Evolutionary conservation across 139 green algal species (phyloP), one percentile per base, ranked within the genome.

Genomic region (Chlorella sorokiniana): DNA sequence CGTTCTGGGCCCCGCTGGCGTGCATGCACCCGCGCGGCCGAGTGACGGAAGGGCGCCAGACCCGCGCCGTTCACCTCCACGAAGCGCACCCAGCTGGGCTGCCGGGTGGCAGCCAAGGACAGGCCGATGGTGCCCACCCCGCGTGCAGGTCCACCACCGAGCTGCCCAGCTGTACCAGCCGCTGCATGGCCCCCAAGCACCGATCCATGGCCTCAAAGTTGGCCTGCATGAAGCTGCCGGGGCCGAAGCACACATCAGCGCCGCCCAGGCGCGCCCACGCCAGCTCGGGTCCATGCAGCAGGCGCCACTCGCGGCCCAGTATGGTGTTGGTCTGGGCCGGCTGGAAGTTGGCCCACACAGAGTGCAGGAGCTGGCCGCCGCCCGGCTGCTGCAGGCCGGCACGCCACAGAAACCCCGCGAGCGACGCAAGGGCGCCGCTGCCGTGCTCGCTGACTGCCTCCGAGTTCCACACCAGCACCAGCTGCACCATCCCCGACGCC

Each of bases 111-210:
- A 2, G 89, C 87, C 52, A 96, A 84, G 0, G 86, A 88, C 5
- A 97, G 85, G 10, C 91, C 93, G 25, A 97, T 96, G 41, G 90
- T 88, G n/a, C 93, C 93, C n/a, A 91, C 87, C 8, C 93, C 93
- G 93, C 90, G 81, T 96, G 89, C 22, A 97, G 78, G 82, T 97
- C 93, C 16, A 81, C 79, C 0, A 96, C 81, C 1, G 51, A 52
- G 7, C 64, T 62, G 31, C 86, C 88, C 1, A 22, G 5, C 4
- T 81, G 85, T 29, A 95, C 87, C 23, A 48, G 72, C 27, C 20
- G 22, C 40, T 81, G 75, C 1, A 94, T 90, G 11, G 52, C 72
- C 14, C 37, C 51, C 27, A 96, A 75, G 27, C 83, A 83, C 20
- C 20, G 18, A 61, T 90, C 85, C 82, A 94, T 94, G 1, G 88